phyloP scores from a whole-genome alignment of 2,329 filamentous ascomycete genomes.

The Phyllosticta citribraziliensis region DNA sequence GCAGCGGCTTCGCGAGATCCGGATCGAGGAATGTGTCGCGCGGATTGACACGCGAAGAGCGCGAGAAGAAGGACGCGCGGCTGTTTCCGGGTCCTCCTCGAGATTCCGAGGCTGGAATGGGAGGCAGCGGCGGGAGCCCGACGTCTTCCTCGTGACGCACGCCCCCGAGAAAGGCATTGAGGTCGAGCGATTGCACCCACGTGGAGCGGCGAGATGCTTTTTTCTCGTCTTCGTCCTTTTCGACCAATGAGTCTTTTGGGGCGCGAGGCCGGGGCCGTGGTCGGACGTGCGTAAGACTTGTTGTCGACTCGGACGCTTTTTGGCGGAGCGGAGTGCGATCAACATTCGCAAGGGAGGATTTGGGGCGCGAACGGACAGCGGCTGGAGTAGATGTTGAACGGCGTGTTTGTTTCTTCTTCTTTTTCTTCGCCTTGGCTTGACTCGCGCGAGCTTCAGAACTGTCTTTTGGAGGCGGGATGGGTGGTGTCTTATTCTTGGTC shows the following conservation, averaged over 20 bases:
- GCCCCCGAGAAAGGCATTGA: not conserved
- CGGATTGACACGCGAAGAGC: not conserved
- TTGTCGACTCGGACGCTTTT: not conserved
- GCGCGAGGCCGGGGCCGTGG: not conserved
- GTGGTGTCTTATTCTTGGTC: not conserved
- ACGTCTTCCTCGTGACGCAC: not conserved
- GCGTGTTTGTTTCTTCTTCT: not conserved
- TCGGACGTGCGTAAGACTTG: not conserved
- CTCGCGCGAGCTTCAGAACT: not conserved
- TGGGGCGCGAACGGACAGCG: not conserved
- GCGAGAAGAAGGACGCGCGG: not conserved
- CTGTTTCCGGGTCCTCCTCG: not conserved
- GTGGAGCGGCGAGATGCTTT: not conserved
- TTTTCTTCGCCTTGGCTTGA: not conserved
- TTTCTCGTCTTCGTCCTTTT: not conserved
- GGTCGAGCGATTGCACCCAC: not conserved
- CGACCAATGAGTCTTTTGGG: not conserved
- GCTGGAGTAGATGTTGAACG: not conserved
- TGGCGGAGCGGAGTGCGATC: not conserved
- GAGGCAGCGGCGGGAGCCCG: not conserved
- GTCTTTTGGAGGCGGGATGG: not conserved
- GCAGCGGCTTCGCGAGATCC: not conserved
- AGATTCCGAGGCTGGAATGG: not conserved
- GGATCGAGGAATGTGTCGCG: not conserved
- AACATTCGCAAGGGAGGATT: not conserved